A percentile compares a stretch with the other conserved stretches of the same genome.
Evolutionary conservation across 192 early-diverging fungal genomes (phyloP).

Genomic region (Podila minutissima): DNA sequence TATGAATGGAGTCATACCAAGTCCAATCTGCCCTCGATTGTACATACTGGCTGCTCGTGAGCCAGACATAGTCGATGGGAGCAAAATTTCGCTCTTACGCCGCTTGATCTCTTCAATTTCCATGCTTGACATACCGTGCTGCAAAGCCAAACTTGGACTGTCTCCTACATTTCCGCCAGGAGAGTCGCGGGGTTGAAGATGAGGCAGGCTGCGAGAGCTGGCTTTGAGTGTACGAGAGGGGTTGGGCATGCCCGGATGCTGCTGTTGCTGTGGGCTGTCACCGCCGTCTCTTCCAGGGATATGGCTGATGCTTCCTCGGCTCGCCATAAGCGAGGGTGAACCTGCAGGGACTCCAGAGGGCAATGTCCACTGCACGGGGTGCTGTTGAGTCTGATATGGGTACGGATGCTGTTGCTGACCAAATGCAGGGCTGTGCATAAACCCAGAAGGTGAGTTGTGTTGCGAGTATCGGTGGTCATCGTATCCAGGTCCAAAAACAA

Average conservation of each 20-base stretch:
- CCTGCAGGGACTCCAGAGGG: slow-evolving; percentile 14
- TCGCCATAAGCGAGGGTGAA: neutral
- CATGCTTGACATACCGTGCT: slow-evolving; percentile 26
- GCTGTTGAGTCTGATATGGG: slow-evolving; percentile 3
- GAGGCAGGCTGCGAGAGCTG: slow-evolving; percentile 40
- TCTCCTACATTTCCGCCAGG: slow-evolving; percentile 2
- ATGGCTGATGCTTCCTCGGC: neutral
- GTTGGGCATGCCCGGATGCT: neutral
- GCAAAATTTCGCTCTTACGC: slow-evolving; percentile 33
- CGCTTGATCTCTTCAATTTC: slow-evolving; percentile 42
- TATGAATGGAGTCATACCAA: slow-evolving; percentile 23
- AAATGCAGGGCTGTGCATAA: slow-evolving; percentile 1
- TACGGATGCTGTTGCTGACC: slow-evolving; percentile 16
- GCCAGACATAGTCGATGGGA: slow-evolving; percentile 11
- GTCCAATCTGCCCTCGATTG: slow-evolving; percentile 11
- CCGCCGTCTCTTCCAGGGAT: slow-evolving; percentile 4
- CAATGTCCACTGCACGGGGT: slow-evolving; percentile 13
- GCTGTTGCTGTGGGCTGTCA: slow-evolving; percentile 3
- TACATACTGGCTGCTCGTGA: neutral
- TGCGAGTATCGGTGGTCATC: slow-evolving; percentile 18
- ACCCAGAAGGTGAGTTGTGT: slow-evolving; percentile 10
- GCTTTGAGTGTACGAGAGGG: slow-evolving; percentile 28
- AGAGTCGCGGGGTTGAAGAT: slow-evolving; percentile 32
- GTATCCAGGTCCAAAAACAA: slow-evolving; percentile 24
- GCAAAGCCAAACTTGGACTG: slow-evolving; percentile 9